phyloP scores from a whole-genome alignment of 108 stramenopile species.

The Heterococcus sp. region DNA sequence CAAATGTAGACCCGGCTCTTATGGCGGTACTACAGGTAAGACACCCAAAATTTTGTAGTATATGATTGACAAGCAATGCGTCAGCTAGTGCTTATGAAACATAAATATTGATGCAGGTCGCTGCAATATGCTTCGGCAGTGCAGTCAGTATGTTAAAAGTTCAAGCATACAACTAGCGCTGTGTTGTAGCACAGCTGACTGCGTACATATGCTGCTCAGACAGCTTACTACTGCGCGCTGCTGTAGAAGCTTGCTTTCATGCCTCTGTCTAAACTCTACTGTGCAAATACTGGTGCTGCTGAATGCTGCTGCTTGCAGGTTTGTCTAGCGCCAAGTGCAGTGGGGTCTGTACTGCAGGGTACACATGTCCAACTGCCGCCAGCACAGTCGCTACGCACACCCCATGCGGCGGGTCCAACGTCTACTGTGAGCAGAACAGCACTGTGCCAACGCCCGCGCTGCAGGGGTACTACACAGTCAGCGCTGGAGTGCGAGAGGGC shows the following conservation, averaged over 20 bases:
- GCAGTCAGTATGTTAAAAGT: neutral
- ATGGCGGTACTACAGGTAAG: neutral
- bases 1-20: neutral
- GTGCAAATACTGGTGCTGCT: neutral
- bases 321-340: neutral
- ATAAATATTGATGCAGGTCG: neutral
- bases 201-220: no score
- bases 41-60: neutral
- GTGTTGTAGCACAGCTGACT: no score
- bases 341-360: neutral
- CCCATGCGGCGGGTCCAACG: neutral
- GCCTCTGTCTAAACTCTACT: neutral
- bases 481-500: neutral
- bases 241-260: neutral
- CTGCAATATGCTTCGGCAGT: neutral
- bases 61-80: neutral
- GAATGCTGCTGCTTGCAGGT: neutral
- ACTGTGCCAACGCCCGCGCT: neutral
- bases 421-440: neutral
- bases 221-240: neutral
- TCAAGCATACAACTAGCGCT: no score
- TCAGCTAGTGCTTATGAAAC: no score
- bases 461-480: neutral
- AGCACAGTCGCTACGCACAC: neutral
- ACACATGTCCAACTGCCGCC: neutral